Evolutionary conservation across 352 stramenopile species (phyloP).

Genomic region (Phytopythium helicoides): DNA sequence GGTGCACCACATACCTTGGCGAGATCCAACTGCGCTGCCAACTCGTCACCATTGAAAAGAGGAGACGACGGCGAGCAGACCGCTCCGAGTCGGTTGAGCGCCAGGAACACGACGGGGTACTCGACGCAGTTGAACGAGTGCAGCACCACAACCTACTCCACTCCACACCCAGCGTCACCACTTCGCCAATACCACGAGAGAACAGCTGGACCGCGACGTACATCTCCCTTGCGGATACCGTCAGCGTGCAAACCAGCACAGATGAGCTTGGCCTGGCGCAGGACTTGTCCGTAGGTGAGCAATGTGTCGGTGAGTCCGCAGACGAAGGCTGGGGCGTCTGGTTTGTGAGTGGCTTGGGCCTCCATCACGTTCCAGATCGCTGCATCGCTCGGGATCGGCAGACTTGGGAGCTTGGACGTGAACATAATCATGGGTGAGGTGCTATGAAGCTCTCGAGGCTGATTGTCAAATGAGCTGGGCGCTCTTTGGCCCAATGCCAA

Average conservation of each 20-base stretch:
- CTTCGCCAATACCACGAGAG: too few relatives aligned
- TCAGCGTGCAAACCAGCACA: slow-evolving; percentile 29
- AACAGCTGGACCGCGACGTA: slow-evolving; percentile 14
- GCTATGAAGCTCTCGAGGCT: too few relatives aligned
- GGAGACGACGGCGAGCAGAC: slow-evolving; percentile 39
- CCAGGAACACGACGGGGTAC: slow-evolving; percentile 41
- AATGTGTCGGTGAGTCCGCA: slow-evolving; percentile 37
- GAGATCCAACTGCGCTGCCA: slow-evolving; percentile 29
- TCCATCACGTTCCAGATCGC: slow-evolving; percentile 40
- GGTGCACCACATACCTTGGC: too few relatives aligned
- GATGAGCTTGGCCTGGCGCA: slow-evolving; percentile 18
- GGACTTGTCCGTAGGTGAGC: slow-evolving; percentile 32
- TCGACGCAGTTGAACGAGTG: slow-evolving; percentile 60
- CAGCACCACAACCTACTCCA: slow-evolving; percentile 39
- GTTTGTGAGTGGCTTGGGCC: slow-evolving; percentile 21
- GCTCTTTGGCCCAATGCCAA: too few relatives aligned
- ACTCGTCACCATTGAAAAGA: slow-evolving; percentile 29
- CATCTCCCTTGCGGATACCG: slow-evolving; percentile 39
- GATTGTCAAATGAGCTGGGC: too few relatives aligned
- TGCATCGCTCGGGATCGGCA: slow-evolving; percentile 26
- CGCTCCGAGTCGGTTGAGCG: slow-evolving; percentile 34
- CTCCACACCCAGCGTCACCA: too few relatives aligned
- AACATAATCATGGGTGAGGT: slow-evolving; percentile 43
- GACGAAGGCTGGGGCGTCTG: slow-evolving; percentile 29
- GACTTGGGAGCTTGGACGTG: slow-evolving; percentile 23